Evolutionary conservation across 148 eudicot species (phyloP).

Genomic region (Rhododendron williamsianum): DNA sequence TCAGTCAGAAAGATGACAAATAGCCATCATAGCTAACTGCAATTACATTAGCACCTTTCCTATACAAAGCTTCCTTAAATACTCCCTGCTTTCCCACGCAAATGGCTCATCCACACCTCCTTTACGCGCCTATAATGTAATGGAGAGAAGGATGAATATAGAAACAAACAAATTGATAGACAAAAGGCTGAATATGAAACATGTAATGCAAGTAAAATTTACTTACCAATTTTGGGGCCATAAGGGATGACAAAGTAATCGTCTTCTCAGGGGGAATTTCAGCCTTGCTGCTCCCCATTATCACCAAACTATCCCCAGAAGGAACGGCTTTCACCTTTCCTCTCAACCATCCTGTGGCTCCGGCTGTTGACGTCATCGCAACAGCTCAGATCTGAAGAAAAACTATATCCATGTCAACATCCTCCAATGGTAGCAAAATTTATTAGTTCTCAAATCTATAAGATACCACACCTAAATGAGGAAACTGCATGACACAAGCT

Average conservation of each 20-base stretch:
- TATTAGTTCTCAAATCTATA: not conserved
- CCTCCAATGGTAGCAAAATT: not conserved
- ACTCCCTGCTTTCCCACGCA: constrained; percentile 99
- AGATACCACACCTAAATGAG: not conserved
- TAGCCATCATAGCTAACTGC: not conserved
- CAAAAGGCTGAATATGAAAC: constrained; percentile 2
- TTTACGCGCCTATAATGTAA: constrained; percentile 69
- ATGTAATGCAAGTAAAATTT: not conserved
- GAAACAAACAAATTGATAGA: not conserved
- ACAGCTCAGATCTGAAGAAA: constrained; percentile 36
- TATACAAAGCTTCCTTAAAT: constrained; percentile 76
- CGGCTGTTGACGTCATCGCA: constrained; percentile 60
- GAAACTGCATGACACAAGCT: not conserved
- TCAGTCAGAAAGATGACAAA: not conserved
- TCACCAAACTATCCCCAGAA: constrained; percentile 87
- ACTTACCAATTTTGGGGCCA: constrained; percentile 81
- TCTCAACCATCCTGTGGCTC: constrained; percentile 62
- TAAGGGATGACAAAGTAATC: constrained; percentile 67
- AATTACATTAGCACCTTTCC: constrained; percentile 60
- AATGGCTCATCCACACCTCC: constrained; percentile 83
- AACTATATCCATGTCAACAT: constrained; percentile 1
- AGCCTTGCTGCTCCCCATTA: constrained; percentile 61
- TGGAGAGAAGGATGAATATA: not conserved
- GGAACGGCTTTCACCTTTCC: constrained; percentile 93
- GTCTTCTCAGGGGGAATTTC: constrained; percentile 83